These are phyloP conservation scores for Leptographium radiaticola DNA, from an alignment of 2,329 filamentous ascomycete genomes.

Conservation along the genomic window DNA sequence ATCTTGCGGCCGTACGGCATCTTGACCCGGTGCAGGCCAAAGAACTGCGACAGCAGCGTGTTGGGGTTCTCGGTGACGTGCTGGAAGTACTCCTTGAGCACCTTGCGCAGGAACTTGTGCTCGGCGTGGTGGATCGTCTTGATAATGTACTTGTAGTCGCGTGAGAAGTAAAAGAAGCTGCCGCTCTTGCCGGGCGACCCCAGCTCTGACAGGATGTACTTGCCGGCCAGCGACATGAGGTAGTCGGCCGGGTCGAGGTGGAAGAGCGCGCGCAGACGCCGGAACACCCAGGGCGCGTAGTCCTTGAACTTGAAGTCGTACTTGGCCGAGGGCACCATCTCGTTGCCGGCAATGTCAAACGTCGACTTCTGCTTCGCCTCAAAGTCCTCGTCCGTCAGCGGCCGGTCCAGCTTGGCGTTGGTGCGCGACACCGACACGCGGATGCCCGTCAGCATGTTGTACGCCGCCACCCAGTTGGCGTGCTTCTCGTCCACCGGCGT, in stretches of 20 bases:
- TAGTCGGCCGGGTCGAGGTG: conserved; percentile 93
- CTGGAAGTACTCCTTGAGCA: conserved; percentile 82
- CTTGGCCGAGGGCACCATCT: conserved; percentile 93
- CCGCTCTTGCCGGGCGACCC: conserved; percentile 96
- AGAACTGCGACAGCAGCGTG: conserved; percentile 94
- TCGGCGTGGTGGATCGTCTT: conserved; percentile 97
- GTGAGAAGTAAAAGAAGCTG: conserved; percentile 98
- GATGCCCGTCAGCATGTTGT: conserved; percentile 99
- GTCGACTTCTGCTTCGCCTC: conserved; percentile 92
- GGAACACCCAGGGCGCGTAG: conserved; percentile 99
- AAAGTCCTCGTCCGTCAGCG: conserved; percentile 85
- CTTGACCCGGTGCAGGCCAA: conserved; percentile 93
- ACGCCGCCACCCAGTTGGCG: conserved; percentile 93
- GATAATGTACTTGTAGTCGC: conserved; percentile 99
- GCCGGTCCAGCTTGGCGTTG: conserved; percentile 90
- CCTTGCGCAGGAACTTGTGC: conserved; percentile 74
- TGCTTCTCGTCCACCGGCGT: conserved; percentile 97
- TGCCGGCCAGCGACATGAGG: conserved; percentile 93
- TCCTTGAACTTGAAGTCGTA: conserved; percentile 99
- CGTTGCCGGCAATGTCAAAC: conserved; percentile 96
- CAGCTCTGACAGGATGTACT: conserved; percentile 95
- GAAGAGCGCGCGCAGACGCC: conserved; percentile 77
- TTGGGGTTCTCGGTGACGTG: conserved; percentile 92
- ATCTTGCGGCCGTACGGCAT: conserved; percentile 97
- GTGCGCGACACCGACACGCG: conserved; percentile 92